Evolutionary conservation across 2,329 filamentous ascomycete genomes (phyloP), one percentile per base, ranked within the genome.

Genomic region (Xylaria sp.): DNA sequence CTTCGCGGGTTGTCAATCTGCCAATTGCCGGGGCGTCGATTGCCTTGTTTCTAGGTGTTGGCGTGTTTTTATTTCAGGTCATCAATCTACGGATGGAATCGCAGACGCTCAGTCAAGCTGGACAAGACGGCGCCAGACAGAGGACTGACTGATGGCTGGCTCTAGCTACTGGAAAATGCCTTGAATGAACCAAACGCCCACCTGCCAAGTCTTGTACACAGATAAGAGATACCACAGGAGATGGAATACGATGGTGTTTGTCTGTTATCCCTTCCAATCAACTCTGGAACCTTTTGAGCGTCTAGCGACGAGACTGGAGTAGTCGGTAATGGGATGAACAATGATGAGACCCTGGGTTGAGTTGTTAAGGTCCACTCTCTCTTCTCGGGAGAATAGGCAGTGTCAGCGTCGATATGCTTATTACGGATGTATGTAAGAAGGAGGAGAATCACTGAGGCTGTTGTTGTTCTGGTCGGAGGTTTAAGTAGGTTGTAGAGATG

Each of bases 71-170:
- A 62, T 59, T 61, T 63, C 54, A 65, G 57, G 58, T 64, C 60
- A 64, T 60, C 59, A 65, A 63, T 62, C 65, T 68, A 68, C 66
- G 59, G 52, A 54, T 55, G 46, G 50, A 54, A 52, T 63, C 57
- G 63, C 60, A 52, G 52, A 58, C 44, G 55, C 60, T 46, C 54
- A 64, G 62, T 63, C 58, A 60, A 62, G 59, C 54, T 52, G 62
- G 55, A 58, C 52, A 59, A 62, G 59, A 58, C 63, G 59, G 50
- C 47, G 62, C 50, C 55, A 61, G 58, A 52, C 59, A 56, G 59
- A 60, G 54, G 55, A 60, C 55, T 51, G 60, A 55, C 51, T 57
- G 62, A 59, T 54, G 55, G 55, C 53, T 60, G 60, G 42, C 54
- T 64, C 58, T 64, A 64, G 60, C 62, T 64, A 62, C 55, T 59